Percentiles rank a stretch among this genome's conserved stretches.
These are phyloP conservation scores for Suillus americanus DNA, from an alignment of 768 basidiomycete genomes.

Conservation along the genomic window DNA sequence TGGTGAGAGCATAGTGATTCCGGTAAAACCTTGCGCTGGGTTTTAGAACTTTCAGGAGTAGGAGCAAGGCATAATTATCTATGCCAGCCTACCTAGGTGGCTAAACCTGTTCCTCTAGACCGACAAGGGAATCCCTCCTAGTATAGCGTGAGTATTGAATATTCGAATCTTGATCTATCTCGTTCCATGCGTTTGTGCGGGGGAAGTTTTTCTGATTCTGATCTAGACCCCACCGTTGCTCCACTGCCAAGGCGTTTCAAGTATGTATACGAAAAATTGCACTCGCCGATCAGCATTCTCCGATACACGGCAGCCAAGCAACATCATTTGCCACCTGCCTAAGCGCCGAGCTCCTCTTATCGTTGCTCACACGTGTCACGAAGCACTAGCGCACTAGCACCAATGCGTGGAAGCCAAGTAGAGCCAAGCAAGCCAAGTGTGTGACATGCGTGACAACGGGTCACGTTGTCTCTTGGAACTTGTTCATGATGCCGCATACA, in stretches of 20 bases:
- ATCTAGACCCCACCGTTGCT: neutral
- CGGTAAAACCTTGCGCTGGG: neutral
- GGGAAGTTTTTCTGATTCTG: neutral
- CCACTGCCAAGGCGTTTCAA: neutral
- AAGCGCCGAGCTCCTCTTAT: neutral
- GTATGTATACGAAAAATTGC: neutral
- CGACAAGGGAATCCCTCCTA: neutral
- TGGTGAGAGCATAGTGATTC: neutral
- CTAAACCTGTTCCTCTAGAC: neutral
- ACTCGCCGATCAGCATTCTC: neutral
- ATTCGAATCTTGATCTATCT: neutral
- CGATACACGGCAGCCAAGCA: neutral
- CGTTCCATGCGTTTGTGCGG: neutral
- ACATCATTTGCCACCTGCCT: neutral
- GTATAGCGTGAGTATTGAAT: neutral
- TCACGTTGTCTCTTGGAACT: neutral
- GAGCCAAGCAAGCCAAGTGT: slow-evolving; percentile 1
- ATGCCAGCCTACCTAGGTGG: neutral
- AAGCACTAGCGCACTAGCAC: neutral
- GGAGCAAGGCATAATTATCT: neutral
- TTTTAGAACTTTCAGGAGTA: neutral
- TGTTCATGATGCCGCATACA: neutral
- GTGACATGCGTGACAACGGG: neutral
- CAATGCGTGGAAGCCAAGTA: neutral
- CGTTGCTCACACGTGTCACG: neutral